Percentiles rank a stretch among this genome's conserved stretches.
phyloP scores from a whole-genome alignment of 1,284 basidiomycete genomes.

The Cutaneotrichosporon mucoides region DNA sequence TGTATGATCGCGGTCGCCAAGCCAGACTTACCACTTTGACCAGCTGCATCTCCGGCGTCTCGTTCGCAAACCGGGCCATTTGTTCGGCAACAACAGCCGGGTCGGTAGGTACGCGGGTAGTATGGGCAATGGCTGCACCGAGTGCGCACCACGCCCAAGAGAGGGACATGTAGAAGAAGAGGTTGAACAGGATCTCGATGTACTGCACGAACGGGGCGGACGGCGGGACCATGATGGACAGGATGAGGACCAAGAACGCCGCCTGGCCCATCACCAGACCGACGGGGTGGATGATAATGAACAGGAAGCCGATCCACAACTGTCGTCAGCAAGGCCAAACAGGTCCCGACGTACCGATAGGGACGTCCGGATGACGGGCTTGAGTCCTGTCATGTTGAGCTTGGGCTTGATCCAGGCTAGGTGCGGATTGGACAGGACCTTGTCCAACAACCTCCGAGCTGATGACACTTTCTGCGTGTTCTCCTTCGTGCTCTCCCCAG shows the following conservation, averaged over 20 bases:
- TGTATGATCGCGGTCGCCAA: neutral
- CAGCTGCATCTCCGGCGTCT: slow-evolving; percentile 15
- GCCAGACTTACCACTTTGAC: slow-evolving; percentile 4
- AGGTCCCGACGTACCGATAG: slow-evolving; percentile 31
- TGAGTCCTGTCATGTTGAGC: slow-evolving; percentile 30
- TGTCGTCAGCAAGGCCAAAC: slow-evolving; percentile 4
- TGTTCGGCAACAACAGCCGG: slow-evolving; percentile 26
- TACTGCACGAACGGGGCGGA: slow-evolving; percentile 39
- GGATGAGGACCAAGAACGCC: slow-evolving; percentile 42
- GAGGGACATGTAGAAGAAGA: slow-evolving; percentile 40
- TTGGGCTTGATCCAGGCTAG: slow-evolving; percentile 42
- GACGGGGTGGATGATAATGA: slow-evolving; percentile 37
- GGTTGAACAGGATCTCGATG: slow-evolving; percentile 38
- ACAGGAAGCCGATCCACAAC: slow-evolving; percentile 45
- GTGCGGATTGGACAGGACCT: neutral
- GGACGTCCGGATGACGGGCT: slow-evolving; percentile 40
- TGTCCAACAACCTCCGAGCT: neutral
- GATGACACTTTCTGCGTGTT: neutral
- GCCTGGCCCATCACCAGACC: slow-evolving; percentile 39
- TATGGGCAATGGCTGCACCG: slow-evolving; percentile 5
- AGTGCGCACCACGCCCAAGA: slow-evolving; percentile 41
- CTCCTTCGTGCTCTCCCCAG: neutral
- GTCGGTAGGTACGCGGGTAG: slow-evolving; percentile 24
- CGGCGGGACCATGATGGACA: slow-evolving; percentile 44
- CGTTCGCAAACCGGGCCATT: slow-evolving; percentile 16